A percentile compares a stretch with the other conserved stretches of the same genome.
phyloP scores from a whole-genome alignment of 345 rosid species.

The Sisymbrium irio region DNA sequence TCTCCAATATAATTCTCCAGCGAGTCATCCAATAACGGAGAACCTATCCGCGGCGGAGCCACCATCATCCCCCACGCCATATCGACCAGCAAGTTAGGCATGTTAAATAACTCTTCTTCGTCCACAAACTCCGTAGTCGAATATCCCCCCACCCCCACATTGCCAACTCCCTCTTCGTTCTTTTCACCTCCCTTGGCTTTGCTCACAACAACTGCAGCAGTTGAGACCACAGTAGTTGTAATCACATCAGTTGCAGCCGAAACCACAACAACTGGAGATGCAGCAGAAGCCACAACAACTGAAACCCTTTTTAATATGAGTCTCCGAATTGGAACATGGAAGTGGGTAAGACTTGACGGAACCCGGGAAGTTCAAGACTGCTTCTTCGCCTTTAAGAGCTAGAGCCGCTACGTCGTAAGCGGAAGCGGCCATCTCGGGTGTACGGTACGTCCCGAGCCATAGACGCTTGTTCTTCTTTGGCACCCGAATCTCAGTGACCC shows the following conservation, averaged over 20 bases:
- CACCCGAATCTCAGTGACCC: slow-evolving; percentile 91
- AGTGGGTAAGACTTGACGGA: slow-evolving; percentile 48
- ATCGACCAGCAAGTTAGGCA: slow-evolving; percentile 73
- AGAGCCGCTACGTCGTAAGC: slow-evolving; percentile 86
- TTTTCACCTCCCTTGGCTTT: background rate
- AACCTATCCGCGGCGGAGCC: slow-evolving; percentile 67
- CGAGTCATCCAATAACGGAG: slow-evolving; percentile 56
- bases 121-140: slow-evolving; percentile 41
- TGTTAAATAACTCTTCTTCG: slow-evolving; percentile 68
- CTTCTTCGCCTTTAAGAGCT: slow-evolving; percentile 66
- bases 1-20: slow-evolving; percentile 53
- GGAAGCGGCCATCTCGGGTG: slow-evolving; percentile 83
- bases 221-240: background rate
- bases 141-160: slow-evolving; percentile 15
- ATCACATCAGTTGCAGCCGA: background rate
- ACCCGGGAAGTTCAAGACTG: slow-evolving; percentile 64
- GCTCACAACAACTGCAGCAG: background rate
- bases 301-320: slow-evolving; percentile 45
- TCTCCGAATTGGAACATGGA: slow-evolving; percentile 53
- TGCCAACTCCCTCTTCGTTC: background rate
- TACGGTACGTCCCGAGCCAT: slow-evolving; percentile 83
- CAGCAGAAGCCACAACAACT: slow-evolving; percentile 44
- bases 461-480: slow-evolving; percentile 80
- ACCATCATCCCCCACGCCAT: slow-evolving; percentile 92
- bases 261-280: background rate